Evolutionary conservation across 352 stramenopile species (phyloP).

Genomic region (Thalassiosira allenii): DNA sequence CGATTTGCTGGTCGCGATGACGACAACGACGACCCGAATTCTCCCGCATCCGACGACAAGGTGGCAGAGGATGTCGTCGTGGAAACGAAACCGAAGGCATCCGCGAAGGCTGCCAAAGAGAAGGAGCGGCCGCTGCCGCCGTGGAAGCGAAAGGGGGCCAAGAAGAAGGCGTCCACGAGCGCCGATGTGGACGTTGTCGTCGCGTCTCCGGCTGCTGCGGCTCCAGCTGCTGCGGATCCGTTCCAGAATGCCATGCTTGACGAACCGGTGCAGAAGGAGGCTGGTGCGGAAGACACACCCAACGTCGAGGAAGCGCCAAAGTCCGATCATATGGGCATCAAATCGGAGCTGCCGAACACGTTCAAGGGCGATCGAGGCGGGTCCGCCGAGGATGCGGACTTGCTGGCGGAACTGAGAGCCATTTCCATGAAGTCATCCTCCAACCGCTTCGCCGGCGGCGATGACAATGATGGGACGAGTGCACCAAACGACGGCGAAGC

Average conservation of each 20-base stretch:
- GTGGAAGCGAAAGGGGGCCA: constrained; percentile 44
- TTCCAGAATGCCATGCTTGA: constrained; percentile 13
- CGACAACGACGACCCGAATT: no score
- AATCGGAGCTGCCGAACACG: constrained; percentile 32
- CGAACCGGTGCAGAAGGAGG: not conserved
- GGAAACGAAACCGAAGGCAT: no score
- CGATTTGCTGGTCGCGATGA: no score
- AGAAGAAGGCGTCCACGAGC: constrained; percentile 10
- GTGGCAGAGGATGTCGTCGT: not conserved
- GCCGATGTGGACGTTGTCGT: constrained; percentile 30
- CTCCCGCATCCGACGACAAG: not conserved
- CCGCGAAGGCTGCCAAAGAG: not conserved
- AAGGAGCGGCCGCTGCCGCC: constrained; percentile 24
- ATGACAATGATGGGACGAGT: not conserved
- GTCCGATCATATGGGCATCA: not conserved
- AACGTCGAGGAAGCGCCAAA: not conserved
- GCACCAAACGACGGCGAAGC: not conserved
- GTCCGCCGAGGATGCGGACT: constrained; percentile 60
- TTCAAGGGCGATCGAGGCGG: constrained; percentile 45
- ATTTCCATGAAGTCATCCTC: constrained; percentile 54
- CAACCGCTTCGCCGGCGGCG: constrained; percentile 44
- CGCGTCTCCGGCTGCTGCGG: constrained; percentile 16
- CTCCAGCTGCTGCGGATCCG: constrained; percentile 6
- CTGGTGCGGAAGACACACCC: not conserved
- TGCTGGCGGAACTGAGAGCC: constrained; percentile 61